Percentiles rank a stretch among this genome's conserved stretches.
These are phyloP conservation scores for Prototheca wickerhamii DNA, from an alignment of 163 green algal species.

Conservation along the genomic window DNA sequence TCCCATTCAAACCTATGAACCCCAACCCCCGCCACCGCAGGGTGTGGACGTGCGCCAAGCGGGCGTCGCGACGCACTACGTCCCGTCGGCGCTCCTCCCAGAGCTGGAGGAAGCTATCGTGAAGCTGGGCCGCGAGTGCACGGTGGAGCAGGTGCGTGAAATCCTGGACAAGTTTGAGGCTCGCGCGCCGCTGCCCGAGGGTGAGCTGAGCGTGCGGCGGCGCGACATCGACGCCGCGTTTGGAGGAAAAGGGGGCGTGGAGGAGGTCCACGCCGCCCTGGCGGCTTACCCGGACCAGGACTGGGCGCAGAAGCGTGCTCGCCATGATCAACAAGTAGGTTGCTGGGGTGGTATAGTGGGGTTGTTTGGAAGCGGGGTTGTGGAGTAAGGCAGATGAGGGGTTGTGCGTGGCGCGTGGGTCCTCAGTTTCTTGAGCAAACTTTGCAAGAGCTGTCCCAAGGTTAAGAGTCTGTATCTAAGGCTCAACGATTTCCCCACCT, in stretches of 20 bases:
- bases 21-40: neutral
- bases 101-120: constrained; percentile 25
- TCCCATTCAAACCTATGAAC: too few species aligned
- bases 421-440: neutral
- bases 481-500: neutral
- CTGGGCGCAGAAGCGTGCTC: neutral
- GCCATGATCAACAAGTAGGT: neutral
- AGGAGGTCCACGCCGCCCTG: constrained; percentile 31
- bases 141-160: constrained; percentile 1
- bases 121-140: neutral
- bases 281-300: neutral
- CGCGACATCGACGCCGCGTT: constrained; percentile 46
- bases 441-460: too few species aligned
- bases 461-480: too few species aligned
- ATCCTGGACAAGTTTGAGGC: constrained; percentile 16
- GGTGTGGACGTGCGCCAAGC: constrained; percentile 52
- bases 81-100: constrained; percentile 50
- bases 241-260: constrained; percentile 18
- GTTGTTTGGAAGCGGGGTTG: too few species aligned
- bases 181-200: constrained; percentile 14
- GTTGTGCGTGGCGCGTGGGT: too few species aligned
- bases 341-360: too few species aligned
- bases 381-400: too few species aligned
- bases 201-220: constrained; percentile 10
- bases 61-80: constrained; percentile 82